Evolutionary conservation across 345 rosid species (phyloP).

Genomic region (Litchi chinensis): DNA sequence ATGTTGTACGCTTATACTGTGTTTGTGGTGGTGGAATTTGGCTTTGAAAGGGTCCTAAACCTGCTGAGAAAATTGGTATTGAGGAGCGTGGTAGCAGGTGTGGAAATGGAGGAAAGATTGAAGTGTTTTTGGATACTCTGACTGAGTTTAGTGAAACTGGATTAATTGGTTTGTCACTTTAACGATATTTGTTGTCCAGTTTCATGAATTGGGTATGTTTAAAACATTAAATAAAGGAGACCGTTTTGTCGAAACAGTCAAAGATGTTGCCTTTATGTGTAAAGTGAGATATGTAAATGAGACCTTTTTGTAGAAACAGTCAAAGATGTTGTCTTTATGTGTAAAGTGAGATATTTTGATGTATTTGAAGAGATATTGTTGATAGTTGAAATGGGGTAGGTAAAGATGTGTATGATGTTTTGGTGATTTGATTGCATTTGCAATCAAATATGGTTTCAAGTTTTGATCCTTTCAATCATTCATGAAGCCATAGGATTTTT

Average conservation of each 20-base stretch:
- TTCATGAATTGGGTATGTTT: too few species aligned
- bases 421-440: too few species aligned
- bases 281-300: not conserved
- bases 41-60: constrained; percentile 43
- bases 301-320: not conserved
- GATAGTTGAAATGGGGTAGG: too few species aligned
- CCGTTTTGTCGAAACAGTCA: too few species aligned
- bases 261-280: too few species aligned
- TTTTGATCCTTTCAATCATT: too few species aligned
- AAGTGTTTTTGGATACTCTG: constrained; percentile 61
- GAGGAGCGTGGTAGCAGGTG: constrained; percentile 35
- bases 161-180: not conserved
- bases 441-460: too few species aligned
- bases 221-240: too few species aligned
- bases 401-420: too few species aligned
- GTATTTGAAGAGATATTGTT: not conserved
- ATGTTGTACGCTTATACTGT: constrained; percentile 3
- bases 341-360: constrained; percentile 9
- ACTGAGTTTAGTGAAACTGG: constrained; percentile 51
- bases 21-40: constrained; percentile 21
- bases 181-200: too few species aligned
- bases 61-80: constrained; percentile 27
- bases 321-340: not conserved
- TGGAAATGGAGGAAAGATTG: constrained; percentile 36
- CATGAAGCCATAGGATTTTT: too few species aligned